Evolutionary conservation across 805 yeast species (phyloP), one percentile per base, ranked within the genome.

Genomic region (Cyberlindnera galapagoensis): DNA sequence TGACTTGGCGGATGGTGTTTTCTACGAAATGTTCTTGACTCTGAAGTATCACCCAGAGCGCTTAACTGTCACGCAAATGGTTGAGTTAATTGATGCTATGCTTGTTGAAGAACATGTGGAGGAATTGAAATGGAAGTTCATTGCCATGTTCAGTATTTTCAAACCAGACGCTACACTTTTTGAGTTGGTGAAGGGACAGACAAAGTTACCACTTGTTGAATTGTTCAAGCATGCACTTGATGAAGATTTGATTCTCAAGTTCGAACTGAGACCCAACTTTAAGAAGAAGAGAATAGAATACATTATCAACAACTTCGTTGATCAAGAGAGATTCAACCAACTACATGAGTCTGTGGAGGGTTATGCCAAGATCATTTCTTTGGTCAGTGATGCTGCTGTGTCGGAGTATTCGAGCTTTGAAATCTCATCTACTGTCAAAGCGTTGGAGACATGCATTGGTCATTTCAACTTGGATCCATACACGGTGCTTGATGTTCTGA

Each of bases 301-400:
- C 12, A 9, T 30, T 17, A 23, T 30, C 9, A 16, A 18, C 12
- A 21, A 30, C n/a, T 15, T 39, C 13, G 34, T 46, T 1, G 40
- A 43, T 23, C 68, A 74, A 38, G 66, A 66, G 48, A 74, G 77
- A 42, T 85, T 63, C 58, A 80, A 82, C 36, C 59, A 86, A 12
- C 46, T 84, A 7, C 72, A 76, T 30, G 95, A 88, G 53, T 81
- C 81, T 39, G 62, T 76, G 16, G 86, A 80, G 49, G 97, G 96
- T 1, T 87, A 74, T 55, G 56, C 94, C 9, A 77, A 75, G 43
- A 59, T 83, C 20, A 52, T 76, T 1, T 65, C 66, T 3, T 73
- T 77, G 29, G 40, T 80, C 9, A 53, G 60, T 33, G 40, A 56
- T 3, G 63, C 74, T 2, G 58, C 70, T 33, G 45, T 49, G 17